Evolutionary conservation across 257 asterid species (phyloP).

Genomic region (Nicotiana tomentosiformis): DNA sequence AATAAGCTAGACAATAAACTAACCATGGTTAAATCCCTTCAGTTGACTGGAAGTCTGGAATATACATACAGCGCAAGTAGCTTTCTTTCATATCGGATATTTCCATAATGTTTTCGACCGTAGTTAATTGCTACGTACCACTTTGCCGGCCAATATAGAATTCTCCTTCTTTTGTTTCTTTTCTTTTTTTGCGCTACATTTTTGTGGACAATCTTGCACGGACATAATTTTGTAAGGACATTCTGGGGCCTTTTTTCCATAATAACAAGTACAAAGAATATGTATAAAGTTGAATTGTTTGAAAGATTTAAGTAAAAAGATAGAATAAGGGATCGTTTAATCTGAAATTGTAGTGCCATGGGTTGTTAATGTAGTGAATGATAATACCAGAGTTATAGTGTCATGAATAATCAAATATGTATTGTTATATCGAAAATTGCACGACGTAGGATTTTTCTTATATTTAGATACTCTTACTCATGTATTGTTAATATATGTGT

Average conservation of each 20-base stretch:
- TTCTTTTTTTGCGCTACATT: background rate
- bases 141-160: background rate
- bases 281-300: too few species aligned
- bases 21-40: background rate
- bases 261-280: too few species aligned
- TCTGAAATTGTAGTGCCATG: too few species aligned
- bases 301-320: too few species aligned
- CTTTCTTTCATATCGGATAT: background rate
- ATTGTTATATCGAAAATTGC: too few species aligned
- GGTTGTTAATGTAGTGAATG: too few species aligned
- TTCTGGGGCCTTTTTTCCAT: background rate
- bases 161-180: background rate
- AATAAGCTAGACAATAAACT: background rate
- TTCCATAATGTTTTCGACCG: background rate
- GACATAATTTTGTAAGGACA: background rate
- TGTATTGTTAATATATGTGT: too few species aligned
- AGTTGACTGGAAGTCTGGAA: background rate
- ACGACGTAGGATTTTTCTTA: too few species aligned
- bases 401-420: too few species aligned
- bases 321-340: too few species aligned
- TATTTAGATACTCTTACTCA: too few species aligned
- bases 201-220: slow-evolving; percentile 4
- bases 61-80: background rate
- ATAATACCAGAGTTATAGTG: too few species aligned
- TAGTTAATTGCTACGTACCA: background rate